Conservation (phyloP, 1,139 yeast genomes). For the Suhomyces yuchorum region DNA sequence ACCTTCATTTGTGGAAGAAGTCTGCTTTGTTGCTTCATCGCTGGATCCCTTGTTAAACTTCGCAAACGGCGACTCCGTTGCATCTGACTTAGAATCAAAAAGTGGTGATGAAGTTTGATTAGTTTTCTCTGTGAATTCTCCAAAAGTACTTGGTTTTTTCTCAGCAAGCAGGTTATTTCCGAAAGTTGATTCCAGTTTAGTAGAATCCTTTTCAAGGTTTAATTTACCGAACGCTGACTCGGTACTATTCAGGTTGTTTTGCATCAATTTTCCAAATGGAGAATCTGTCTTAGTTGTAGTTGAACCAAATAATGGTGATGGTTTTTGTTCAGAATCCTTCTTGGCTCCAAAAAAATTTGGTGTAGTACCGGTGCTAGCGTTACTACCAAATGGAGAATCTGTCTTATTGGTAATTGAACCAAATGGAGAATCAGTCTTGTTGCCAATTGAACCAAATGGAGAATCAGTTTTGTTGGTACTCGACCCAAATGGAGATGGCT, state of each 20-base stretch:
- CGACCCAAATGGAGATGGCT: neutral
- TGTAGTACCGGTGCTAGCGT: no score
- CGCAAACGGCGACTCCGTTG: neutral
- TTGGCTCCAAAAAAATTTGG: neutral
- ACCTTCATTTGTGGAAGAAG: neutral
- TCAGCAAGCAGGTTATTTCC: neutral
- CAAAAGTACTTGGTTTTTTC: no score
- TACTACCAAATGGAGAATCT: constrained; percentile 2
- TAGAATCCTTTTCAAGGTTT: neutral
- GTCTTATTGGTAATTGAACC: neutral
- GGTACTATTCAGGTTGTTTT: neutral
- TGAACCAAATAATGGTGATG: neutral
- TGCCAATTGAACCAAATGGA: constrained; percentile 1
- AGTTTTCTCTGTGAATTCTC: no score
- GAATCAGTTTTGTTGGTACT: neutral
- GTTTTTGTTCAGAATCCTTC: neutral
- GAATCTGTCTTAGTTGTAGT: neutral
- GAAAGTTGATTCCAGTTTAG: neutral
- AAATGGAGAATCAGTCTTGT: constrained; percentile 1
- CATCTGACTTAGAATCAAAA: neutral
- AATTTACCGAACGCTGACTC: constrained; percentile 3
- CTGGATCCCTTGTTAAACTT: neutral
- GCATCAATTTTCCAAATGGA: constrained; percentile 1
- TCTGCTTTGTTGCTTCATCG: no score
- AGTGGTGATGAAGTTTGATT: no score